These are phyloP conservation scores for Nevesoporus exiguus DNA, from an alignment of 768 basidiomycete genomes.

Conservation along the genomic window DNA sequence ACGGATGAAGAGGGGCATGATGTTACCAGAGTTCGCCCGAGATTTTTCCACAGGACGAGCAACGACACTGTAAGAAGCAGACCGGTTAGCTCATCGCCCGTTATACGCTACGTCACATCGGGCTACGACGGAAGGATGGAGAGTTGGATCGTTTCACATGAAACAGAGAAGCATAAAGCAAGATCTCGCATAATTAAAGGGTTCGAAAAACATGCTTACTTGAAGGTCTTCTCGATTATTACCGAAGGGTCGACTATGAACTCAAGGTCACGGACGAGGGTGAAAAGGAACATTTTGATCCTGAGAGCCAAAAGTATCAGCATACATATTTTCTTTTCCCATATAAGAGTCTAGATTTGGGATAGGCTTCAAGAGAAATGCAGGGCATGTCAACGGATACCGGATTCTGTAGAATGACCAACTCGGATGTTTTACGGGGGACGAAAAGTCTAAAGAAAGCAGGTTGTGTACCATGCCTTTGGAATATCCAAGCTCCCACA, in stretches of 20 bases:
- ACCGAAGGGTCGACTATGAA: slow-evolving; percentile 49
- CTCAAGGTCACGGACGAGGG: slow-evolving; percentile 54
- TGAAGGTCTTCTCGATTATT: slow-evolving; percentile 61
- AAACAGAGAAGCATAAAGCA: slow-evolving; percentile 17
- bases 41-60: slow-evolving; percentile 58
- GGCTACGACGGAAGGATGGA: slow-evolving; percentile 4
- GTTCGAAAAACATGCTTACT: slow-evolving; percentile 40
- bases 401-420: background rate
- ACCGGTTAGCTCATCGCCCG: slow-evolving; percentile 9
- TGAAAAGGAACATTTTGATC: slow-evolving; percentile 62
- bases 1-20: slow-evolving; percentile 55
- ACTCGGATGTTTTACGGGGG: slow-evolving; percentile 5
- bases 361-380: slow-evolving; percentile 1
- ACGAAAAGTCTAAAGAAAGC: slow-evolving; percentile 22
- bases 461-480: slow-evolving; percentile 13
- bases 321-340: background rate
- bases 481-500: background rate
- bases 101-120: slow-evolving; percentile 6
- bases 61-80: slow-evolving; percentile 39
- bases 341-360: background rate
- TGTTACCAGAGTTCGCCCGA: slow-evolving; percentile 50
- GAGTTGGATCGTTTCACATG: slow-evolving; percentile 12
- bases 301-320: slow-evolving; percentile 35
- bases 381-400: background rate
- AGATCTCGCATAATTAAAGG: slow-evolving; percentile 23